Percentiles rank a stretch among this genome's conserved stretches.
Conservation (phyloP, 768 basidiomycete genomes). For the Cystofilobasidium bisporidii region DNA sequence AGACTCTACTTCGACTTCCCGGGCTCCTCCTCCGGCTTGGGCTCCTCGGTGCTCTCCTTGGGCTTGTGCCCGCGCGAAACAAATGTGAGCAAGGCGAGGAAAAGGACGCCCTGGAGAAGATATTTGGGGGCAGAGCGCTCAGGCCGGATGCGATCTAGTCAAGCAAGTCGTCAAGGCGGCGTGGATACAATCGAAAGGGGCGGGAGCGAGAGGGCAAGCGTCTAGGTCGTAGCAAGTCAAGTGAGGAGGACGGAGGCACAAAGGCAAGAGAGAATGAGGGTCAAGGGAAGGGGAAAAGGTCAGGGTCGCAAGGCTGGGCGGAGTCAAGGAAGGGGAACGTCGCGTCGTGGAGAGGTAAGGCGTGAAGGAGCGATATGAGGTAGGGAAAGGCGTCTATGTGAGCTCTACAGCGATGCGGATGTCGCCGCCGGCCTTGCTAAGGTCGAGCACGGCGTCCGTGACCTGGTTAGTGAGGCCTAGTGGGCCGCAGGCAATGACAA, state of each 20-base stretch:
- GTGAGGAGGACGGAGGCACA: not conserved
- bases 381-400: not conserved
- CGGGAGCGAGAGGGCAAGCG: not conserved
- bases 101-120: too few relatives aligned
- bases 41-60: too few relatives aligned
- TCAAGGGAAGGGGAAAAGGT: too few relatives aligned
- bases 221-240: too few relatives aligned
- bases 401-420: not conserved
- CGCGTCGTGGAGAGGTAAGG: not conserved
- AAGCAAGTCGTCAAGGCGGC: too few relatives aligned
- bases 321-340: not conserved
- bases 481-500: not conserved
- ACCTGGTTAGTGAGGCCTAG: conserved; percentile 1
- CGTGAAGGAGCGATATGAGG: not conserved
- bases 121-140: too few relatives aligned
- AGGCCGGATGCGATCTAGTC: too few relatives aligned
- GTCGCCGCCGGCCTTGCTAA: not conserved
- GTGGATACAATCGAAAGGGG: too few relatives aligned
- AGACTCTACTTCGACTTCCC: too few relatives aligned
- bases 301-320: not conserved
- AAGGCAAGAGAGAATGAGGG: not conserved
- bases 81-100: too few relatives aligned
- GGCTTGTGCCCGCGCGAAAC: too few relatives aligned
- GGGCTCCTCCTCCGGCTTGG: too few relatives aligned
- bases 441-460: not conserved